Percentiles rank a stretch among this genome's conserved stretches.
Conservation (phyloP, 305 asterid species). For the Fraxinus floribunda region DNA sequence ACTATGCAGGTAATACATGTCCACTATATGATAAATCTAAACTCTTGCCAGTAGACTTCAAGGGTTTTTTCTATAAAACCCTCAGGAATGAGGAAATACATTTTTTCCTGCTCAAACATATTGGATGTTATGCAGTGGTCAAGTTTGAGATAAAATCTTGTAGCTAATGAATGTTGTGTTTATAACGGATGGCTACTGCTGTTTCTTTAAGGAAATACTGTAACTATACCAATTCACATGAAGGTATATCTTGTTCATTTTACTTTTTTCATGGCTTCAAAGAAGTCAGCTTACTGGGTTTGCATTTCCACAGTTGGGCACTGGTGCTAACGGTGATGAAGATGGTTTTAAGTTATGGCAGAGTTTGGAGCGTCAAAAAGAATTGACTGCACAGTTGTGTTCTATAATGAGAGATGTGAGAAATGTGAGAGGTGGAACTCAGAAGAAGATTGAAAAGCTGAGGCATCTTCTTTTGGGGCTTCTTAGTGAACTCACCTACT, state of each 20-base stretch:
- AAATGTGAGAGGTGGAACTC: slow-evolving; percentile 92
- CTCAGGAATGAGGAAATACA: not conserved
- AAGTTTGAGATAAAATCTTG: not conserved
- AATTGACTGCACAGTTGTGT: slow-evolving; percentile 92
- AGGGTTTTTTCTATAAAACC: slow-evolving; percentile 1
- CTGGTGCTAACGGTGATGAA: slow-evolving; percentile 62
- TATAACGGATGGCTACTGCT: not conserved
- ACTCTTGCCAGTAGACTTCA: not conserved
- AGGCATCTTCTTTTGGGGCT: slow-evolving; percentile 94
- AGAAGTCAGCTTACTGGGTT: slow-evolving; percentile 28
- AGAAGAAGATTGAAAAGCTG: slow-evolving; percentile 94
- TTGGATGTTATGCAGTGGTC: slow-evolving; percentile 7
- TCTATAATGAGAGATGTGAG: slow-evolving; percentile 91
- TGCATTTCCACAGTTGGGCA: slow-evolving; percentile 57
- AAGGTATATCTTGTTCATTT: not conserved
- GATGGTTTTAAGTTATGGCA: slow-evolving; percentile 95
- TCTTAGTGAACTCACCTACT: slow-evolving; percentile 97
- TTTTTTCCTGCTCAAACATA: not conserved
- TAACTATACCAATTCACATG: not conserved
- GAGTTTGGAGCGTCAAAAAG: slow-evolving; percentile 93
- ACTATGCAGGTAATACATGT: not conserved
- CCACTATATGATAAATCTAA: slow-evolving; percentile 11
- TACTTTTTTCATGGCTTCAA: not conserved
- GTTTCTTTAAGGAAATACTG: not conserved
- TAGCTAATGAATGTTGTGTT: not conserved